phyloP scores from a whole-genome alignment of 2,329 filamentous ascomycete genomes.

The Dothidotthia symphoricarpi region DNA sequence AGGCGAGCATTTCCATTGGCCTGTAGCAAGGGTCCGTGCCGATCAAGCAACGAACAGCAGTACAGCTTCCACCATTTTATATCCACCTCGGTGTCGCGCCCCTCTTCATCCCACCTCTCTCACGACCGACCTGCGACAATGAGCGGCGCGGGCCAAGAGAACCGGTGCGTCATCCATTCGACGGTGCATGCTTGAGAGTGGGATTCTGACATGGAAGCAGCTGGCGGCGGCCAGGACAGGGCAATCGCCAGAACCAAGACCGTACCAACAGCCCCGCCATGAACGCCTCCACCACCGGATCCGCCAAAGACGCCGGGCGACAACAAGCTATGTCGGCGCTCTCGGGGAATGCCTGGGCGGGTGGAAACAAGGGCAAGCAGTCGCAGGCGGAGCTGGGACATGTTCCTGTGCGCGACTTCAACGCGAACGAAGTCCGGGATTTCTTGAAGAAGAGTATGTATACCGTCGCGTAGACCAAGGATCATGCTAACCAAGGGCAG shows the following conservation, averaged over 20 bases:
- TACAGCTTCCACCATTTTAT: slow-evolving; percentile 29
- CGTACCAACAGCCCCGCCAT: no score
- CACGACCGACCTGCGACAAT: slow-evolving; percentile 25
- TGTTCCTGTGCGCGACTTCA: slow-evolving; percentile 44
- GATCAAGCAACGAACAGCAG: no score
- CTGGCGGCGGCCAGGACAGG: slow-evolving; percentile 39
- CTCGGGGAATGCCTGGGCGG: slow-evolving; percentile 38
- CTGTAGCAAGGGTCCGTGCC: slow-evolving; percentile 20
- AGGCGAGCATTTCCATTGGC: slow-evolving; percentile 20
- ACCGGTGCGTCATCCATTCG: slow-evolving; percentile 27
- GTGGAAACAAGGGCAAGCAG: slow-evolving; percentile 14
- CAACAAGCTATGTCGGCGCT: slow-evolving; percentile 34
- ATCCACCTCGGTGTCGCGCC: slow-evolving; percentile 30
- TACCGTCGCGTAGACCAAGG: not conserved
- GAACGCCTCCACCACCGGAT: slow-evolving; percentile 31
- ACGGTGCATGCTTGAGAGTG: not conserved
- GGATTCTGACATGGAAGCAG: slow-evolving; percentile 23
- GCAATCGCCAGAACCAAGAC: slow-evolving; percentile 31
- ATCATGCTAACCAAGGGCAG: slow-evolving; percentile 22
- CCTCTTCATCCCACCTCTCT: slow-evolving; percentile 25
- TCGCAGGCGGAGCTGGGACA: slow-evolving; percentile 24
- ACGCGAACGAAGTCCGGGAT: slow-evolving; percentile 44
- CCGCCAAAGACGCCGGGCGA: slow-evolving; percentile 36
- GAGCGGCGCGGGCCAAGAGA: slow-evolving; percentile 40
- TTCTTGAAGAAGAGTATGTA: slow-evolving; percentile 44